A percentile compares a stretch with the other conserved stretches of the same genome.
phyloP scores from a whole-genome alignment of 129 eudicot genomes.

The Gnaphalium uliginosum region DNA sequence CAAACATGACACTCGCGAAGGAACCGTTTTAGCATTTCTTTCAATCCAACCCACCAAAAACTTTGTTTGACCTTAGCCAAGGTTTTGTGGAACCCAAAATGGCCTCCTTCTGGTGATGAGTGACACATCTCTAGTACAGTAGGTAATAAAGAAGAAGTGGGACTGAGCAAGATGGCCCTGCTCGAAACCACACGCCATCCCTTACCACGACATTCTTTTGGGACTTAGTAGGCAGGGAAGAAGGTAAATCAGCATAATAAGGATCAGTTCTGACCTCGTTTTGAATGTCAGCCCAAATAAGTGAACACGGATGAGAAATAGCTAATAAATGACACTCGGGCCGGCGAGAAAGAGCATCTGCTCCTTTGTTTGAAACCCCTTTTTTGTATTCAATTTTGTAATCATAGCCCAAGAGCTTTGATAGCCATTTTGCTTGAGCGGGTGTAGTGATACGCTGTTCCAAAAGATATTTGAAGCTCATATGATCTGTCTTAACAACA shows the following conservation, averaged over 20 bases:
- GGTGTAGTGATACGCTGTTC: constrained; percentile 10
- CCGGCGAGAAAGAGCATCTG: not conserved
- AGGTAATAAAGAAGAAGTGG: constrained; percentile 11
- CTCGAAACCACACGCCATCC: not conserved
- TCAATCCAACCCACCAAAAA: constrained; percentile 10
- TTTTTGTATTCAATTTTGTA: constrained; percentile 9
- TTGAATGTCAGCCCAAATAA: constrained; percentile 2
- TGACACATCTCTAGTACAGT: not conserved
- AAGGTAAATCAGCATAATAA: not conserved
- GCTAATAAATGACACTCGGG: constrained; percentile 1
- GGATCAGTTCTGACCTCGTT: not conserved
- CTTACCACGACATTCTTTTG: not conserved
- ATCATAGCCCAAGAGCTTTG: constrained; percentile 16
- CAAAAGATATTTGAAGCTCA: not conserved
- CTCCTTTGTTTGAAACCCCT: not conserved
- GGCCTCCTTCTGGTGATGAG: not conserved
- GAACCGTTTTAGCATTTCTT: not conserved
- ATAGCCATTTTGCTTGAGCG: constrained; percentile 5
- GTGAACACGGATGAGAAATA: not conserved
- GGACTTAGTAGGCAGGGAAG: not conserved
- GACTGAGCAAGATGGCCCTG: not conserved
- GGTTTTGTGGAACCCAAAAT: constrained; percentile 20
- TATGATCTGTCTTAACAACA: not conserved
- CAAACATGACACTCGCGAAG: not conserved
- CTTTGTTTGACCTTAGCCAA: not conserved